These are phyloP conservation scores for Meira miltonrushii DNA, from an alignment of 1,284 basidiomycete species.

Conservation along the genomic window DNA sequence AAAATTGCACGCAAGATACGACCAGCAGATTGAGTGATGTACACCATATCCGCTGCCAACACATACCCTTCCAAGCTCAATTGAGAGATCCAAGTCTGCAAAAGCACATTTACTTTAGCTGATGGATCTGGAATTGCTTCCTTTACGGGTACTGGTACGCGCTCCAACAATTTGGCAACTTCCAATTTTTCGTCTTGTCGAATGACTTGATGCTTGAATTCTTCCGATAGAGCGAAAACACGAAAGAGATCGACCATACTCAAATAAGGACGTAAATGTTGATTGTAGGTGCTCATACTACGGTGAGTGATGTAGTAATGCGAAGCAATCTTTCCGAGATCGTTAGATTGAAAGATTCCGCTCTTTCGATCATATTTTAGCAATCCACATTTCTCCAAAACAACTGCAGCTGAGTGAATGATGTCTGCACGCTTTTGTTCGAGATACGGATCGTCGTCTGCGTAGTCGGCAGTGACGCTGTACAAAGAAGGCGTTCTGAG, in stretches of 20 bases:
- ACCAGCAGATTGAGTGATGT: constrained; percentile 59
- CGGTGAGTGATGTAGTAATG: constrained; percentile 95
- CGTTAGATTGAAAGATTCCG: constrained; percentile 67
- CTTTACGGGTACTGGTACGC: constrained; percentile 95
- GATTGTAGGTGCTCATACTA: constrained; percentile 95
- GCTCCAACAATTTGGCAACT: constrained; percentile 83
- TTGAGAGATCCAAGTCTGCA: constrained; percentile 92
- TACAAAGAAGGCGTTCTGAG: constrained; percentile 83
- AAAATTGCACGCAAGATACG: constrained; percentile 92
- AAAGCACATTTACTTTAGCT: constrained; percentile 92
- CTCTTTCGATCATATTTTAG: constrained; percentile 87
- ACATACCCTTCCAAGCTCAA: constrained; percentile 94
- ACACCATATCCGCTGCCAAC: constrained; percentile 97
- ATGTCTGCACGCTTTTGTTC: constrained; percentile 93
- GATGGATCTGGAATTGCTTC: constrained; percentile 92
- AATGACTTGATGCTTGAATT: constrained; percentile 86
- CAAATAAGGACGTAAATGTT: constrained; percentile 83
- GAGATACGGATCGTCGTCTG: constrained; percentile 74
- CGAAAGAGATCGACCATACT: constrained; percentile 85
- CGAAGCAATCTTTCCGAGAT: constrained; percentile 83
- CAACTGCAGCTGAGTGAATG: constrained; percentile 82
- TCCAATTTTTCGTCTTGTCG: constrained; percentile 60
- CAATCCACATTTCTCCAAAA: constrained; percentile 89
- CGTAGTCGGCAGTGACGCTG: constrained; percentile 82
- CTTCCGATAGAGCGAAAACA: constrained; percentile 91